Evolutionary conservation across 306 rosid genomes (phyloP).

Genomic region (Sesbania bispinosa): DNA sequence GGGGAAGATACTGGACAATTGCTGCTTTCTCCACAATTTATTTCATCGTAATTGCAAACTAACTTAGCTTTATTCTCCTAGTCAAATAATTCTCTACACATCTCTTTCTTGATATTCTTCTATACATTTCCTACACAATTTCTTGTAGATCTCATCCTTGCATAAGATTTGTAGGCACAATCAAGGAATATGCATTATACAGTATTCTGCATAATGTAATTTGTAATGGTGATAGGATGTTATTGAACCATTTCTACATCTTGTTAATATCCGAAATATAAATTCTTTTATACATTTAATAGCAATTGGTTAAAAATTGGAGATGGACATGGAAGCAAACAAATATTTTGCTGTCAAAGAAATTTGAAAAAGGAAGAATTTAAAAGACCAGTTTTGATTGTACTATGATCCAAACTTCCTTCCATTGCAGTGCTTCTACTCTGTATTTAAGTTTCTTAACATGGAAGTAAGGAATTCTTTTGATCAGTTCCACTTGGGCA

Average conservation of each 20-base stretch:
- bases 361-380: not conserved
- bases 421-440: slow-evolving; percentile 1
- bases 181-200: slow-evolving; percentile 14
- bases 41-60: slow-evolving; percentile 57
- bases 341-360: not conserved
- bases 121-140: slow-evolving; percentile 7
- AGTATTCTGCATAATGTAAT: not conserved
- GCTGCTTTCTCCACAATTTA: slow-evolving; percentile 75
- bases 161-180: not conserved
- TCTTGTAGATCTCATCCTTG: not conserved
- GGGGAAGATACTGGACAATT: slow-evolving; percentile 99
- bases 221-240: not conserved
- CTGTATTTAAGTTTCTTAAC: not conserved
- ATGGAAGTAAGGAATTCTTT: not conserved
- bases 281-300: not conserved
- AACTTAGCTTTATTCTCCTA: not conserved
- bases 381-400: not conserved
- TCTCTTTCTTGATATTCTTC: slow-evolving; percentile 10
- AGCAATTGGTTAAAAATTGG: not conserved
- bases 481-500: slow-evolving; percentile 4
- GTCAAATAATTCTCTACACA: slow-evolving; percentile 1
- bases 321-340: slow-evolving; percentile 15
- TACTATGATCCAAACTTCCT: slow-evolving; percentile 6
- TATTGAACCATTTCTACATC: not conserved
- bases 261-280: not conserved